Evolutionary conservation across 2,329 filamentous ascomycete species (phyloP), one percentile per base, ranked within the genome.

Genomic region (Blastomyces silverae): DNA sequence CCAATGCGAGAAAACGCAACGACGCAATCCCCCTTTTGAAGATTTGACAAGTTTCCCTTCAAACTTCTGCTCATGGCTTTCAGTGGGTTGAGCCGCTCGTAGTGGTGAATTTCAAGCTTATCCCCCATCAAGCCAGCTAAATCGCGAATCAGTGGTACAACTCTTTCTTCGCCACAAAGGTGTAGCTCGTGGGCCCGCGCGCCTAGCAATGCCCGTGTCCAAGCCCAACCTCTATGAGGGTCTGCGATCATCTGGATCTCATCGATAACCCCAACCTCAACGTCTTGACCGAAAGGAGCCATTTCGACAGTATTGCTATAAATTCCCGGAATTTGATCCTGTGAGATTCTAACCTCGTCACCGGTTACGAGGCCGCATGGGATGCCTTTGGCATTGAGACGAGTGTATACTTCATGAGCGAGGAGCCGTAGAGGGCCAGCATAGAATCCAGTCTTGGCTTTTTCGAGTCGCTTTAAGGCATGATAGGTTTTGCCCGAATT

Each of bases 401-500:
- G 87, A n/a, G 87, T 84, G 74, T 92, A 97, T n/a, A 97, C 89
- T 76, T 99, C 94, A 72, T 96, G 92, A 0, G 94, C 94, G 37
- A 99, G 82, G 58, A 99, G 79, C 60, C 94, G 85, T 56, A 99
- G 79, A 0, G 94, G 94, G 0, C 95, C 94, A 3, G 93, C 91
- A 74, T 97, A 99, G 61, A 96, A 87, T 50, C 94, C 94, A 10
- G 82, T 83, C 39, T 87, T 83, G 2, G 89, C 88, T 61, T 85
- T 81, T 74, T 97, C 91, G 13, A 99, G 82, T 15, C 89, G 87
- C 77, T 96, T 88, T 68, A 99, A 79, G 0, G 94, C 95, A 73
- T 92, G 89, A 74, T 97, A 99, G 0, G 95, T 99, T 81, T 99
- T 99, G 65, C 94, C 94, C 0, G 94, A 97, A 76, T 99, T 99